phyloP scores from a whole-genome alignment of 2,329 filamentous ascomycete genomes.

The Talaromyces piceae region DNA sequence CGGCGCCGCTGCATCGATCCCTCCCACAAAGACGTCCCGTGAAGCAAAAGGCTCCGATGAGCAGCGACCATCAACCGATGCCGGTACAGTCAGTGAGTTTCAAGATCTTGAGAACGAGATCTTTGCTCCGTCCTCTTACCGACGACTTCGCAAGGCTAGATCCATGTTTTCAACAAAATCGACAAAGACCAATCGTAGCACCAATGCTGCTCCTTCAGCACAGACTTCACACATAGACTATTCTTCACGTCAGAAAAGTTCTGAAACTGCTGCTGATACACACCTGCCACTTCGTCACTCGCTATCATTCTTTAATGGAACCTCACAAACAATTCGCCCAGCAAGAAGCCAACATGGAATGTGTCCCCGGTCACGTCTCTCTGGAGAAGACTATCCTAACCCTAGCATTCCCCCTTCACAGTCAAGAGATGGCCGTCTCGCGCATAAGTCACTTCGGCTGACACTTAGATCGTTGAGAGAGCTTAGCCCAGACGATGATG shows the following conservation, averaged over 20 bases:
- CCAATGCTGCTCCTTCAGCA: conserved; percentile 15
- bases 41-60: neutral
- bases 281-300: conserved; percentile 31
- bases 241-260: conserved; percentile 7
- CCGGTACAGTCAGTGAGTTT: conserved; percentile 25
- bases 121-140: conserved; percentile 40
- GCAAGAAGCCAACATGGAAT: conserved; percentile 30
- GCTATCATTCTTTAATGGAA: conserved; percentile 34
- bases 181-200: conserved; percentile 25
- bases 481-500: conserved; percentile 14
- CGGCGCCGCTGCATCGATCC: neutral
- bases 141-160: conserved; percentile 39
- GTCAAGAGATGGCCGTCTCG: conserved; percentile 18
- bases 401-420: conserved; percentile 19
- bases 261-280: conserved; percentile 11
- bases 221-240: conserved; percentile 9
- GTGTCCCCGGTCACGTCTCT: neutral
- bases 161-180: conserved; percentile 42
- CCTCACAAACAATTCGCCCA: conserved; percentile 15
- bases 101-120: conserved; percentile 26
- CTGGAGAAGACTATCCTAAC: conserved; percentile 1
- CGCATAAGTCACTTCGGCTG: conserved; percentile 31
- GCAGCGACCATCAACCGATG: conserved; percentile 13
- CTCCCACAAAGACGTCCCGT: neutral
- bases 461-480: conserved; percentile 26